Evolutionary conservation across 768 basidiomycete genomes (phyloP).

Genomic region (Leccinellum rugosiceps): DNA sequence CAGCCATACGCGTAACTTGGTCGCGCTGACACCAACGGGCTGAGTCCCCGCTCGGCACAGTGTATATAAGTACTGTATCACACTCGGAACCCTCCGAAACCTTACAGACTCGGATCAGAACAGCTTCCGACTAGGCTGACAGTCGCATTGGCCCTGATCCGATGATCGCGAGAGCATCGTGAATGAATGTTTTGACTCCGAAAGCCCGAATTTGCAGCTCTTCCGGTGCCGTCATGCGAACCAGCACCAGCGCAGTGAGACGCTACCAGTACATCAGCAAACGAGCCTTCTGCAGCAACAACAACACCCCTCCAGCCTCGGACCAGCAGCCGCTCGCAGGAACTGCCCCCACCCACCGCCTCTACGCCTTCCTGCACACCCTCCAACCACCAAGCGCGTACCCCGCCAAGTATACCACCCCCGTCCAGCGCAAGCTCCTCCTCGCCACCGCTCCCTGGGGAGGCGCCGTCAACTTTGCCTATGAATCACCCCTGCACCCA

Average conservation of each 20-base stretch:
- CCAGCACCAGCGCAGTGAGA: neutral
- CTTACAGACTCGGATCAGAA: too few species aligned
- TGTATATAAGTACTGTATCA: too few species aligned
- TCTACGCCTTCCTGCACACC: conserved; percentile 57
- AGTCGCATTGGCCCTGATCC: too few species aligned
- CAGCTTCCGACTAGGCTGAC: too few species aligned
- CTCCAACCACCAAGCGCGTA: conserved; percentile 46
- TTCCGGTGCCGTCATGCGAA: neutral
- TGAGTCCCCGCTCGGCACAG: too few species aligned
- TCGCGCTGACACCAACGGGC: too few species aligned
- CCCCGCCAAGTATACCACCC: conserved; percentile 45
- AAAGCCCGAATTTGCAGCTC: neutral
- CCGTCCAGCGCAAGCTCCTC: conserved; percentile 50
- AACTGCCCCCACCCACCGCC: conserved; percentile 49
- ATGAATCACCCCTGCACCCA: conserved; percentile 26
- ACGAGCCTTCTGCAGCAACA: neutral
- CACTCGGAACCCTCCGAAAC: too few species aligned
- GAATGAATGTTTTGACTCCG: too few species aligned
- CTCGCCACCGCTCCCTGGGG: conserved; percentile 44
- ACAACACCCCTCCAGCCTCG: neutral
- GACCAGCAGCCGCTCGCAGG: conserved; percentile 39
- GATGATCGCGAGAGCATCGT: too few species aligned
- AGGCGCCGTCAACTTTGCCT: conserved; percentile 60
- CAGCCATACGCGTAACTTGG: too few species aligned
- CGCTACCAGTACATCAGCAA: neutral